Conservation (phyloP, 2,329 filamentous ascomycete genomes). For the Neonectria faginata region DNA sequence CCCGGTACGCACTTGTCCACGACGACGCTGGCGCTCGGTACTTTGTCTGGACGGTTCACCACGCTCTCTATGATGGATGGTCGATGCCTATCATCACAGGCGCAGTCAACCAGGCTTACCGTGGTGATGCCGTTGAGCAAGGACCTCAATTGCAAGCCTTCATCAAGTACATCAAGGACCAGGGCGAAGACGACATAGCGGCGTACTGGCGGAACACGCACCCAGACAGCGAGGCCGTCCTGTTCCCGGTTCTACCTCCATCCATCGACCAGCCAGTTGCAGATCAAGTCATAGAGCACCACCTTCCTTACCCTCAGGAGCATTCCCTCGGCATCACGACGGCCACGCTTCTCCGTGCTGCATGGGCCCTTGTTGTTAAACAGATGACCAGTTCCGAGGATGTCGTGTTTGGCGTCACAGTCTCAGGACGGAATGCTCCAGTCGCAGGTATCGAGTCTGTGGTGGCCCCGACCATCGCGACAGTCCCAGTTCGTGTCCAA, state of each 20-base stretch:
- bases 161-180: not conserved
- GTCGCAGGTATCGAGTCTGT: conserved; percentile 39
- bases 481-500: conserved; percentile 35
- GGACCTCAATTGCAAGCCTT: not conserved
- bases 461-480: conserved; percentile 30
- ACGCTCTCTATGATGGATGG: conserved; percentile 47
- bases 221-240: not conserved
- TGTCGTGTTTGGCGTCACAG: conserved; percentile 41
- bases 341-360: conserved; percentile 41
- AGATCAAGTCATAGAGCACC: conserved; percentile 3
- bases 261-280: conserved; percentile 7
- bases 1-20: conserved; percentile 54
- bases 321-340: conserved; percentile 1
- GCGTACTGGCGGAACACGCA: conserved; percentile 17
- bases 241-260: conserved; percentile 19
- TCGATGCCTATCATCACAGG: conserved; percentile 29
- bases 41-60: conserved; percentile 44
- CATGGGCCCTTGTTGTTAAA: conserved; percentile 45
- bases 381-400: conserved; percentile 34
- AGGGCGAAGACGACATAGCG: not conserved
- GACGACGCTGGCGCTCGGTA: not conserved
- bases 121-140: not conserved
- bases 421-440: conserved; percentile 42
- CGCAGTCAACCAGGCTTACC: conserved; percentile 18
- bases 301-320: not conserved